Percentiles rank a stretch among this genome's conserved stretches.
These are phyloP conservation scores for Colletotrichum spaethianum DNA, from an alignment of 2,329 filamentous ascomycete genomes.

Conservation along the genomic window DNA sequence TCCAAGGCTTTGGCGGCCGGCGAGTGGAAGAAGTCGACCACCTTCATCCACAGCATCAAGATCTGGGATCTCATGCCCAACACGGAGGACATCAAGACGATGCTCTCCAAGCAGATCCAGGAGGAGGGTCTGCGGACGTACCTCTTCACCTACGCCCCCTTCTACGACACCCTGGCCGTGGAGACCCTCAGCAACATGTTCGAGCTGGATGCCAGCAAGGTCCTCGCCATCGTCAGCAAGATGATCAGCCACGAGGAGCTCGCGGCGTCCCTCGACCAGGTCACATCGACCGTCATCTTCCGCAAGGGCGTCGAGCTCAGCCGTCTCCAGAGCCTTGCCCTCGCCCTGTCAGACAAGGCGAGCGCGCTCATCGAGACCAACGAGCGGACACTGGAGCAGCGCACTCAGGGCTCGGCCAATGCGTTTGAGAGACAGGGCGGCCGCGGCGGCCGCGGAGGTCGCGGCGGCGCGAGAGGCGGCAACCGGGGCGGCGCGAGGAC, in stretches of 20 bases:
- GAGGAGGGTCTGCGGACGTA: slow-evolving; percentile 98
- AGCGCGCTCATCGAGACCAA: slow-evolving; percentile 96
- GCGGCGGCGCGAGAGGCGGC: slow-evolving; percentile 72
- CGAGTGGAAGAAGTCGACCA: slow-evolving; percentile 97
- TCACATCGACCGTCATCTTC: slow-evolving; percentile 98
- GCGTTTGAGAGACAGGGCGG: slow-evolving; percentile 95
- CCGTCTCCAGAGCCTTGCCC: slow-evolving; percentile 92
- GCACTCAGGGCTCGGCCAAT: slow-evolving; percentile 95
- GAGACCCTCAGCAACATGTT: slow-evolving; percentile 93
- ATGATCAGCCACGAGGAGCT: slow-evolving; percentile 99
- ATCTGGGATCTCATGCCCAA: slow-evolving; percentile 99
- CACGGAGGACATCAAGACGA: slow-evolving; percentile 92
- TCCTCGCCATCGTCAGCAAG: slow-evolving; percentile 95
- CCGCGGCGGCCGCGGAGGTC: slow-evolving; percentile 78
- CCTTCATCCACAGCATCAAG: slow-evolving; percentile 97
- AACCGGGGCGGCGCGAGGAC: slow-evolving; percentile 73
- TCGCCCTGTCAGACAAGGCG: slow-evolving; percentile 96
- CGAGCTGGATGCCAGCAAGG: slow-evolving; percentile 91
- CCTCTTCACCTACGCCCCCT: slow-evolving; percentile 98
- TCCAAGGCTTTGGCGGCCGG: slow-evolving; percentile 96
- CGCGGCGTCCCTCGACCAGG: slow-evolving; percentile 95
- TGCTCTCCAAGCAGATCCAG: slow-evolving; percentile 98
- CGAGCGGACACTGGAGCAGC: slow-evolving; percentile 96
- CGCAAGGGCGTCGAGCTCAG: slow-evolving; percentile 99
- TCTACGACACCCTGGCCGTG: slow-evolving; percentile 96